Evolutionary conservation across 192 early-diverging fungal genomes (phyloP).

Genomic region (Coemansia sp.): DNA sequence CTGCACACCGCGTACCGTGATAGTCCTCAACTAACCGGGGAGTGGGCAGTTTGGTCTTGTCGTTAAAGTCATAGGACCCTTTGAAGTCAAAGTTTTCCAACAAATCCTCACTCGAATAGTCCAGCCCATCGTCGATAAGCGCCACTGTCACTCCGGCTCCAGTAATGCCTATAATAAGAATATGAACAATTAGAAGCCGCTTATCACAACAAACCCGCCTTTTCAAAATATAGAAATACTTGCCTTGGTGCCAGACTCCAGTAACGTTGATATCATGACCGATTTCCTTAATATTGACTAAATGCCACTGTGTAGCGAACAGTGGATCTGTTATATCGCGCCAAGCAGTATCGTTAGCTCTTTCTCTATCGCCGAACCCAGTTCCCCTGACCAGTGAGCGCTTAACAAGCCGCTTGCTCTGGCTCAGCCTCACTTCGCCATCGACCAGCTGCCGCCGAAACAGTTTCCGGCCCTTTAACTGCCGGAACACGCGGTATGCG

Average conservation of each 20-base stretch:
- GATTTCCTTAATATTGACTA: slow-evolving; percentile 57
- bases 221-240: background rate
- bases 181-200: background rate
- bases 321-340: slow-evolving; percentile 50
- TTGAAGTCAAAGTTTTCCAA: slow-evolving; percentile 84
- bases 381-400: slow-evolving; percentile 15
- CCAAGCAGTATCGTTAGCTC: slow-evolving; percentile 20
- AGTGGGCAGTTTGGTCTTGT: slow-evolving; percentile 72
- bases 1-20: slow-evolving; percentile 98
- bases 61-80: slow-evolving; percentile 97
- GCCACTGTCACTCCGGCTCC: slow-evolving; percentile 87
- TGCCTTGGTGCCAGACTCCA: slow-evolving; percentile 83
- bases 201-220: background rate
- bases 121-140: slow-evolving; percentile 96
- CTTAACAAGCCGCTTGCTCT: slow-evolving; percentile 36
- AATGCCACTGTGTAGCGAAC: slow-evolving; percentile 56
- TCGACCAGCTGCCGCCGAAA: slow-evolving; percentile 3
- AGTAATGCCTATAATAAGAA: slow-evolving; percentile 63
- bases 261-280: slow-evolving; percentile 95
- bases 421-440: slow-evolving; percentile 20
- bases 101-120: slow-evolving; percentile 83
- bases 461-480: slow-evolving; percentile 1
- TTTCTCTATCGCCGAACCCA: slow-evolving; percentile 20
- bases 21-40: slow-evolving; percentile 79
- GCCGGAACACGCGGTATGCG: slow-evolving; percentile 46